phyloP scores from a whole-genome alignment of 2,329 filamentous ascomycete genomes.

The Pyricularia grisea region DNA sequence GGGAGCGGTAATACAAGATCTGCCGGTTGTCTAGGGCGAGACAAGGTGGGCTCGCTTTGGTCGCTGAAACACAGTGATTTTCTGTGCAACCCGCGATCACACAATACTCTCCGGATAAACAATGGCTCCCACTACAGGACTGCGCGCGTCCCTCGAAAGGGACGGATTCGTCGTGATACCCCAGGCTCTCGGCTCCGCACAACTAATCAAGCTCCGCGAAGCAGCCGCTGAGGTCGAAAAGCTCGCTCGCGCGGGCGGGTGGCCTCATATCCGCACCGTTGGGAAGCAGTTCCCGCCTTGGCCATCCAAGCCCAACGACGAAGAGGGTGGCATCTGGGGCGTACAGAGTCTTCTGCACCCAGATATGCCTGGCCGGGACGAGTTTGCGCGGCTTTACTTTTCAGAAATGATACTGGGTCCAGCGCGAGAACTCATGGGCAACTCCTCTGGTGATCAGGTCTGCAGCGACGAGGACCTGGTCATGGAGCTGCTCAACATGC shows the following conservation, averaged over 20 bases:
- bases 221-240: constrained; percentile 48
- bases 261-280: constrained; percentile 75
- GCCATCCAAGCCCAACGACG: constrained; percentile 43
- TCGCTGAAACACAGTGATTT: neutral
- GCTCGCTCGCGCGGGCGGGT: constrained; percentile 58
- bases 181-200: constrained; percentile 45
- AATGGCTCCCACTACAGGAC: neutral
- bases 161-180: constrained; percentile 72
- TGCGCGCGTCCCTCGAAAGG: constrained; percentile 37
- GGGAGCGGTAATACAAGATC: neutral
- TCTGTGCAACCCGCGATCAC: neutral
- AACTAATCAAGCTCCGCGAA: constrained; percentile 49
- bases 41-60: neutral
- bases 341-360: constrained; percentile 80
- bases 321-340: constrained; percentile 69
- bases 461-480: constrained; percentile 53
- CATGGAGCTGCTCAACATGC: constrained; percentile 83
- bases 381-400: constrained; percentile 67
- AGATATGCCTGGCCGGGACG: constrained; percentile 47
- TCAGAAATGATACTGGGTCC: constrained; percentile 51
- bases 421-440: constrained; percentile 52
- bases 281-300: constrained; percentile 90
- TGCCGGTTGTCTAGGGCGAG: neutral
- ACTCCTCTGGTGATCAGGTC: constrained; percentile 21
- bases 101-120: neutral